Evolutionary conservation across 306 rosid species (phyloP), one percentile per base, ranked within the genome.

Genomic region (Luffa aegyptiaca): DNA sequence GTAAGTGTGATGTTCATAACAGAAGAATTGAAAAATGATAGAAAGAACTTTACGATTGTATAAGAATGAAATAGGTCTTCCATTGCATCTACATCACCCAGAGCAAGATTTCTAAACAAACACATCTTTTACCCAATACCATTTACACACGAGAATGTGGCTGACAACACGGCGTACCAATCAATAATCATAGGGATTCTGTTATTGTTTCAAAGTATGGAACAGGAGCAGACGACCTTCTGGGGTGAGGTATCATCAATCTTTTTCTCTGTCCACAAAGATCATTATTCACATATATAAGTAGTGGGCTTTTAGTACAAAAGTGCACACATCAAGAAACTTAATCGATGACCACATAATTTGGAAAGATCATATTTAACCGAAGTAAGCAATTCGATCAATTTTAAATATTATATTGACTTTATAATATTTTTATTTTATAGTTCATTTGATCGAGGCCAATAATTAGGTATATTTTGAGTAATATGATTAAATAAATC

Each of bases 181-280:
- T 1, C 9, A 45, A 45, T 45, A 16, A 52, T 55, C 59, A 4
- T 9, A 18, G 26, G 21, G 59, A 55, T 55, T 17, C 9, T 55
- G 21, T 26, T 26, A 26, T 26, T 26, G 31, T 55, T 86, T 93
- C 93, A 93, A 88, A 93, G 18, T 81, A 93, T 93, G 69, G 90
- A 87, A 90, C 98, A 93, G 6, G 96, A 88, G 80, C 98, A 93
- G 68, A 87, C 89, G 62, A 88, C 90, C 86, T 93, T 93, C 89
- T 86, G 85, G 11, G 96, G 90, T 36, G 86, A 77, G 84, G 90
- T 93, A 82, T 90, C 98, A 66, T 48, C 52, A 2, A 92, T 63
- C 92, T 89, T 93, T 87, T 93, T 90, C 68, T 89, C 98, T 93
- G 75, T 68, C 16, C n/a, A 52, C 16, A 52, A 18, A 18, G 20